Percentiles rank a stretch among this genome's conserved stretches.
These are phyloP conservation scores for Sporobolomyces pararoseus DNA, from an alignment of 768 basidiomycete genomes.

Conservation along the genomic window DNA sequence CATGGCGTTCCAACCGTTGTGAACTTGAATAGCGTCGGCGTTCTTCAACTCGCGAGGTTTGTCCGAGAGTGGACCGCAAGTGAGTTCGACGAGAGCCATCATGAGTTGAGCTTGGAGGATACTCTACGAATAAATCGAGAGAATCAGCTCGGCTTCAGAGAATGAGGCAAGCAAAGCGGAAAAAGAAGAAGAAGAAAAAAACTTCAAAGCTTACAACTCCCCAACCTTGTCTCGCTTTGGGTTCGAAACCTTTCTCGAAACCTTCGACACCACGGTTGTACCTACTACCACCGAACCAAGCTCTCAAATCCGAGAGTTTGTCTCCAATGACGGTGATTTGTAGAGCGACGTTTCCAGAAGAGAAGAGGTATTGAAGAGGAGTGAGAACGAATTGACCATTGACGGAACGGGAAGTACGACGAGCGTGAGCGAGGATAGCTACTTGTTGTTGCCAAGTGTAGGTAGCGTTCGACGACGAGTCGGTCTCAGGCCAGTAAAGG, in stretches of 20 bases:
- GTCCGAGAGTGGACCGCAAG: constrained; percentile 11
- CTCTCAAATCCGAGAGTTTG: constrained; percentile 8
- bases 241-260: constrained; percentile 5
- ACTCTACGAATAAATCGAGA: neutral
- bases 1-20: constrained; percentile 26
- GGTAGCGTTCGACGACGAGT: too few relatives aligned
- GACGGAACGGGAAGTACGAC: constrained; percentile 6
- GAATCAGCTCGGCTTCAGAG: neutral
- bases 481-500: constrained; percentile 18
- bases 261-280: constrained; percentile 6
- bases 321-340: constrained; percentile 1
- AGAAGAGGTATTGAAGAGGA: constrained; percentile 16
- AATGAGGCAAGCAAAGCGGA: too few relatives aligned
- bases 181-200: neutral
- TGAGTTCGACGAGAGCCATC: constrained; percentile 29
- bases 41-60: neutral
- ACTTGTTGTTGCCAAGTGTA: constrained; percentile 11
- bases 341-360: constrained; percentile 20
- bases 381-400: constrained; percentile 23
- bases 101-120: constrained; percentile 30
- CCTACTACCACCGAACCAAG: constrained; percentile 15
- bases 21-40: constrained; percentile 7
- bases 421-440: constrained; percentile 22
- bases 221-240: neutral
- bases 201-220: constrained; percentile 25